Conservation (phyloP, 257 asterid genomes). For the Paulownia fortunei region DNA sequence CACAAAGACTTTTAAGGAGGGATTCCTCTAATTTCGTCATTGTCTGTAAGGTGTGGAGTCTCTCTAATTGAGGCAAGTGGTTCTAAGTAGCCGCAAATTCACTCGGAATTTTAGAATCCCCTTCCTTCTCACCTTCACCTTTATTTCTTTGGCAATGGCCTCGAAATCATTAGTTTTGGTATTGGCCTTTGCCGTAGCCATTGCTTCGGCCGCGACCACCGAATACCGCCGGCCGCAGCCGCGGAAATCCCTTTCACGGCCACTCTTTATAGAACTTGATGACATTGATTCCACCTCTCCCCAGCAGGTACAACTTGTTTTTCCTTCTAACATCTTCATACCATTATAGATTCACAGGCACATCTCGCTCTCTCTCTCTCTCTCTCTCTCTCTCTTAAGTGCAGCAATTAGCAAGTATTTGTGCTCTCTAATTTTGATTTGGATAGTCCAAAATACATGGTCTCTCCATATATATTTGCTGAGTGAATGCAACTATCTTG, state of each 20-base stretch:
- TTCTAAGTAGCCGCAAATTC: constrained; percentile 3
- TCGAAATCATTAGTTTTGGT: neutral
- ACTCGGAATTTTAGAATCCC: no score
- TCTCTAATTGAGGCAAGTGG: neutral
- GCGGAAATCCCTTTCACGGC: constrained; percentile 24
- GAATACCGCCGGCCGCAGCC: constrained; percentile 37
- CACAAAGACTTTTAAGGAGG: neutral
- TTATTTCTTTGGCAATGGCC: constrained; percentile 4
- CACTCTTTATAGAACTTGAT: neutral
- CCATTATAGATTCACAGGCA: neutral
- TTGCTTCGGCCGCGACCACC: constrained; percentile 12
- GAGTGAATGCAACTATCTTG: neutral
- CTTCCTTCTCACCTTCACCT: neutral
- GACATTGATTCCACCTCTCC: constrained; percentile 35
- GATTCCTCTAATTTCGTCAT: neutral
- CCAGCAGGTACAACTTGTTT: constrained; percentile 31
- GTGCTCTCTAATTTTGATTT: neutral
- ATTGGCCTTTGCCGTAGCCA: constrained; percentile 1
- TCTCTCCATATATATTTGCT: no score
- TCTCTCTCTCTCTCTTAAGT: no score
- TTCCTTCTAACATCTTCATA: neutral
- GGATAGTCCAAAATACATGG: no score
- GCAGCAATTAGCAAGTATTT: neutral
- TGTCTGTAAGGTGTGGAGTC: neutral
- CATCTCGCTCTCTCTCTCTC: constrained; percentile 5